A percentile compares a stretch with the other conserved stretches of the same genome.
phyloP scores from a whole-genome alignment of 306 rosid species.

The Citrullus mucosospermus region DNA sequence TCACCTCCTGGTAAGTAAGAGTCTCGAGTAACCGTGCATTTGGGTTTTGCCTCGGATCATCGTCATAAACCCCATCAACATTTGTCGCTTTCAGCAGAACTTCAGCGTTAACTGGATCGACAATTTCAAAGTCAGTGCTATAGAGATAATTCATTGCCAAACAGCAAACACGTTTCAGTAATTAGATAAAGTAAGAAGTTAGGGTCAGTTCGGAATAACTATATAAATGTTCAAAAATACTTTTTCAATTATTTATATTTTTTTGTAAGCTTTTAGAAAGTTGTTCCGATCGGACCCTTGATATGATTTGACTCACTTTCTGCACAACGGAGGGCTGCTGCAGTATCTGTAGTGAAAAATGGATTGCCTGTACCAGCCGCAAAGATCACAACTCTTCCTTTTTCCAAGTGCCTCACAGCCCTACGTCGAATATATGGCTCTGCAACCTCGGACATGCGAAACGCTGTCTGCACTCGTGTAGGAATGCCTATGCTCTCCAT shows the following conservation, averaged over 20 bases:
- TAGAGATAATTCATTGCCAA: not conserved
- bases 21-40: slow-evolving; percentile 69
- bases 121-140: not conserved
- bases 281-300: not conserved
- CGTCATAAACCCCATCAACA: slow-evolving; percentile 80
- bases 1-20: slow-evolving; percentile 72
- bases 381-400: slow-evolving; percentile 94
- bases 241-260: too few species aligned
- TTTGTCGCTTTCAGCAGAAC: slow-evolving; percentile 95
- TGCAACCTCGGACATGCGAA: slow-evolving; percentile 95
- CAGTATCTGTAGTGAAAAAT: slow-evolving; percentile 90
- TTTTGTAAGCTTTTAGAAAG: too few species aligned
- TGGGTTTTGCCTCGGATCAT: slow-evolving; percentile 64
- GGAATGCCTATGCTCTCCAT: slow-evolving; percentile 99
- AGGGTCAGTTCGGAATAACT: not conserved
- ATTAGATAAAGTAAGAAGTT: not conserved
- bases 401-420: slow-evolving; percentile 90
- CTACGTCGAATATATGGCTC: slow-evolving; percentile 97
- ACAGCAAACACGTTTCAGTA: not conserved
- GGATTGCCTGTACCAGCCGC: slow-evolving; percentile 99
- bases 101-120: slow-evolving; percentile 70
- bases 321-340: slow-evolving; percentile 95
- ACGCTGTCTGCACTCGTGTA: slow-evolving; percentile 97
- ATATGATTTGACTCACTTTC: slow-evolving; percentile 49
- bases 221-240: too few species aligned